Percentiles rank a stretch among this genome's conserved stretches.
Evolutionary conservation across 148 eudicot species (phyloP).

Genomic region (Nepenthes mirabilis): DNA sequence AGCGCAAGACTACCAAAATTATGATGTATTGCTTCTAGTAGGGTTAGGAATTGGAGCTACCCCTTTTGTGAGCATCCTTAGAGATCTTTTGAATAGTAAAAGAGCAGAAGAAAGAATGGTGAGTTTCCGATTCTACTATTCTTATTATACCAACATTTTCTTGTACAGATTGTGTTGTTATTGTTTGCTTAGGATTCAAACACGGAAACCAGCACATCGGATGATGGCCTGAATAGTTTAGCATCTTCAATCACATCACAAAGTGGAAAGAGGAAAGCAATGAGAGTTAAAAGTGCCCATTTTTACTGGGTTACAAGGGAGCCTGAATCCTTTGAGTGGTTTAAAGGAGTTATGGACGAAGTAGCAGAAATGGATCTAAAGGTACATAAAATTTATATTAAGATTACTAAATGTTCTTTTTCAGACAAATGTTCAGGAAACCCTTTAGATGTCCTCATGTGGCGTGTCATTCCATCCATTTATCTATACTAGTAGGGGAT

Average conservation of each 20-base stretch:
- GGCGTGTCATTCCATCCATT: no score
- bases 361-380: constrained; percentile 89
- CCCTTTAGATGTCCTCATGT: no score
- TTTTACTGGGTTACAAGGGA: constrained; percentile 98
- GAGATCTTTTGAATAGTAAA: constrained; percentile 68
- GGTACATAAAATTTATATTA: constrained; percentile 18
- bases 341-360: constrained; percentile 94
- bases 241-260: constrained; percentile 44
- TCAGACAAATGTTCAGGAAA: not conserved
- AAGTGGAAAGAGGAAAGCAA: constrained; percentile 44
- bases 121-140: constrained; percentile 6
- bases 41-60: constrained; percentile 99
- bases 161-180: not conserved
- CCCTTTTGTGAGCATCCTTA: constrained; percentile 86
- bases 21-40: constrained; percentile 84
- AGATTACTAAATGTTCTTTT: not conserved
- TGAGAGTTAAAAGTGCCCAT: constrained; percentile 58
- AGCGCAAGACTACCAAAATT: constrained; percentile 86
- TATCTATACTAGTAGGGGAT: no score
- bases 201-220: constrained; percentile 65
- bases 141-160: not conserved
- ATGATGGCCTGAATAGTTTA: constrained; percentile 60
- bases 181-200: constrained; percentile 43
- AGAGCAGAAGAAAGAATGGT: constrained; percentile 47
- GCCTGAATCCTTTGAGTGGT: constrained; percentile 93